phyloP scores from a whole-genome alignment of 176 grass and related monocot species.

The Juncus effusus region DNA sequence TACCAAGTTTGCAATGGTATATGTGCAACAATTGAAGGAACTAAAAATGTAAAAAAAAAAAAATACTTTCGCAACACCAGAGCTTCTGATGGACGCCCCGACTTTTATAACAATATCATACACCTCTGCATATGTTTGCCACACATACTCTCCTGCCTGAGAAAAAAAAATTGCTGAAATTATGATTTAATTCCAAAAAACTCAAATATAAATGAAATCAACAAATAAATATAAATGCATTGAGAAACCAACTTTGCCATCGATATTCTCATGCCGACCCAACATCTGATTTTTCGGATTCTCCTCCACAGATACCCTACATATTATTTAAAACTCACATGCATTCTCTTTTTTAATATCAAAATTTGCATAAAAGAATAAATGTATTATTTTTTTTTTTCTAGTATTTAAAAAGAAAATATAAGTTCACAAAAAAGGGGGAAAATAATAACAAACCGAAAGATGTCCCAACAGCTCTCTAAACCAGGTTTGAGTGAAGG shows the following conservation, averaged over 20 bases:
- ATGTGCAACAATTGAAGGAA: background rate
- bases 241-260: constrained; percentile 42
- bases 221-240: constrained; percentile 2
- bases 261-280: constrained; percentile 48
- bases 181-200: constrained; percentile 2
- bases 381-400: background rate
- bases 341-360: background rate
- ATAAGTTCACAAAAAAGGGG: background rate
- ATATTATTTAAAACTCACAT: constrained; percentile 7
- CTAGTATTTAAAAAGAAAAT: background rate
- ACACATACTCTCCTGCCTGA: constrained; percentile 69
- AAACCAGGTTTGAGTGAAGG: constrained; percentile 55
- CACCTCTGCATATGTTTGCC: constrained; percentile 80
- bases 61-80: constrained; percentile 59
- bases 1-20: background rate
- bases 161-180: constrained; percentile 26
- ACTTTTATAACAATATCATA: constrained; percentile 71
- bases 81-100: constrained; percentile 58
- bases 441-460: constrained; percentile 46
- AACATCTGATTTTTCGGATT: constrained; percentile 49
- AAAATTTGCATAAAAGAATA: constrained; percentile 2
- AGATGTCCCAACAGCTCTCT: constrained; percentile 87
- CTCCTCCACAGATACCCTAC: constrained; percentile 63
- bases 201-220: background rate
- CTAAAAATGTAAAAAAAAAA: background rate